A percentile compares a stretch with the other conserved stretches of the same genome.
Conservation (phyloP, 345 rosid genomes). For the Erysimum cheiranthoides region DNA sequence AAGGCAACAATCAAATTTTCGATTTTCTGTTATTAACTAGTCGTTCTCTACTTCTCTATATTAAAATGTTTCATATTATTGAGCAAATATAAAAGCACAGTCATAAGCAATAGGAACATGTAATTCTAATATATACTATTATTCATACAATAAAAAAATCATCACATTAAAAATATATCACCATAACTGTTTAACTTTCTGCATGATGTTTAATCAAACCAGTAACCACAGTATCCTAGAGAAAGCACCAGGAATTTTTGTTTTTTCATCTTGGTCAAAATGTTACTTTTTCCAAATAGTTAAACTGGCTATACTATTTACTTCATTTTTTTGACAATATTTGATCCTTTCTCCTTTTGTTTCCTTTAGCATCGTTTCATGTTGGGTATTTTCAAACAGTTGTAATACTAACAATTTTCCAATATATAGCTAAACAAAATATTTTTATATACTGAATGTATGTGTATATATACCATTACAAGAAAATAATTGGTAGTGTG, state of each 20-base stretch:
- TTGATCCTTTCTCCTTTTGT: neutral
- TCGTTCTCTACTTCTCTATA: no score
- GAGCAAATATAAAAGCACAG: no score
- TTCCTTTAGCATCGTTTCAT: neutral
- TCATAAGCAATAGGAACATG: neutral
- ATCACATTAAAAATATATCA: neutral
- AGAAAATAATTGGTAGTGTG: slow-evolving; percentile 36
- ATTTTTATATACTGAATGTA: neutral
- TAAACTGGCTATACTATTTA: neutral
- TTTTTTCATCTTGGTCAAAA: slow-evolving; percentile 23
- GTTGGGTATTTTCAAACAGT: slow-evolving; percentile 6
- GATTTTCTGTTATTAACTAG: no score
- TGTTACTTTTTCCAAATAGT: slow-evolving; percentile 28
- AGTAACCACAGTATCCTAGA: neutral
- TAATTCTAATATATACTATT: neutral
- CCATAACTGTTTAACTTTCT: neutral
- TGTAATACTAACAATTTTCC: neutral
- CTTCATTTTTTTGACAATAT: slow-evolving; percentile 18
- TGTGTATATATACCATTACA: neutral
- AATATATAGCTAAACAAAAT: slow-evolving; percentile 18
- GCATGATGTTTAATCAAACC: slow-evolving; percentile 24
- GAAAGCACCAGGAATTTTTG: slow-evolving; percentile 15
- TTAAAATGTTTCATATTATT: no score
- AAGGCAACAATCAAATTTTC: no score
- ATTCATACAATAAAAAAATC: neutral